These are phyloP conservation scores for Gynandropsis gynandra DNA, from an alignment of 345 rosid species.

Conservation along the genomic window DNA sequence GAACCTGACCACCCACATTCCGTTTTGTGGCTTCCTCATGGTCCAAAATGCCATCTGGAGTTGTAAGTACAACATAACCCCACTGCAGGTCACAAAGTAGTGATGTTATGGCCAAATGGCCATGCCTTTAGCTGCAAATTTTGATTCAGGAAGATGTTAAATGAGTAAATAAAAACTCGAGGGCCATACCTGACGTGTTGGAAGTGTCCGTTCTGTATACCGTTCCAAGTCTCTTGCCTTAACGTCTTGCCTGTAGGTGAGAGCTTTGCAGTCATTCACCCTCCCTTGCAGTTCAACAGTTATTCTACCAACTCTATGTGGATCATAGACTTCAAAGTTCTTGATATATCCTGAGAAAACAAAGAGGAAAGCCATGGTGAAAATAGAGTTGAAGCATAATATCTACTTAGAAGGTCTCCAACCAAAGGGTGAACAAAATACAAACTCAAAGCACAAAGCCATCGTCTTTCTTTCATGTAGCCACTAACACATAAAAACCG, in stretches of 20 bases:
- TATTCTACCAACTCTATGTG: conserved; percentile 81
- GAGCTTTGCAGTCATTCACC: conserved; percentile 72
- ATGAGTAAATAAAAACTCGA: too few species aligned
- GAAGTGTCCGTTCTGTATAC: conserved; percentile 62
- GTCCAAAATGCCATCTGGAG: conserved; percentile 92
- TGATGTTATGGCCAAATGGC: conserved; percentile 1
- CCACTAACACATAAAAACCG: too few species aligned
- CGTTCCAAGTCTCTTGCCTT: conserved; percentile 62
- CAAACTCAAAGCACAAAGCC: too few species aligned
- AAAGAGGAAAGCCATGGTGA: neutral
- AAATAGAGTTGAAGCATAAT: neutral
- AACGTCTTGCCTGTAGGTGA: conserved; percentile 82
- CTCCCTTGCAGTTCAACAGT: conserved; percentile 83
- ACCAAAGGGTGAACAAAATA: too few species aligned
- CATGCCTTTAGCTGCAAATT: neutral
- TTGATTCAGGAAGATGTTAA: neutral
- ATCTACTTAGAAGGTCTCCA: too few species aligned
- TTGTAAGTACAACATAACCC: conserved; percentile 87
- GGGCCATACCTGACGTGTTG: conserved; percentile 67
- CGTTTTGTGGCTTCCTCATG: conserved; percentile 77
- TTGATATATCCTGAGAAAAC: conserved; percentile 52
- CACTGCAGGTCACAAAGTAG: conserved; percentile 41
- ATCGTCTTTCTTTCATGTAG: too few species aligned
- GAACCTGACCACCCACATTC: conserved; percentile 87
- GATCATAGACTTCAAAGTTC: conserved; percentile 64